A percentile compares a stretch with the other conserved stretches of the same genome.
phyloP scores from a whole-genome alignment of 345 rosid genomes.

The Boechera divaricarpa region DNA sequence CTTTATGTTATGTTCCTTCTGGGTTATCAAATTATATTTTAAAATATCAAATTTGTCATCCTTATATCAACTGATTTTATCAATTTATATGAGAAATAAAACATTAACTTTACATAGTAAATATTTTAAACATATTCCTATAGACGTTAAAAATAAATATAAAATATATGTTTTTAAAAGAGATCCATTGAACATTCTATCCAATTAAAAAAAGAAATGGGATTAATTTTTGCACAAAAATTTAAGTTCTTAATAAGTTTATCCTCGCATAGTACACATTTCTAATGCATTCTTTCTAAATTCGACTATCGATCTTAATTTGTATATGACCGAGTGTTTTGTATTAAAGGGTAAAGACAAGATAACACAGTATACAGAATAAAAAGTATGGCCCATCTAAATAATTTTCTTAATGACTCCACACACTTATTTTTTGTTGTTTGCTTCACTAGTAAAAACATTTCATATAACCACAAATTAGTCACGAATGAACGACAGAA shows the following conservation, averaged over 20 bases:
- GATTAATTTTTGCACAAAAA: too few relatives aligned
- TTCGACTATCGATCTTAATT: background rate
- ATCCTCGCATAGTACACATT: background rate
- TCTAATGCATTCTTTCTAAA: background rate
- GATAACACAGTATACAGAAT: background rate
- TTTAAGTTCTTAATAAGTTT: background rate
- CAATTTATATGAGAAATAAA: too few relatives aligned
- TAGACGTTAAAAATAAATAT: too few relatives aligned
- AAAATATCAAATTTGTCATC: background rate
- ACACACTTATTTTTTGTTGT: background rate
- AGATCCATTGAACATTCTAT: too few relatives aligned
- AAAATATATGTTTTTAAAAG: too few relatives aligned
- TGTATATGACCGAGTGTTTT: background rate
- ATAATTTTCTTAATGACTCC: background rate
- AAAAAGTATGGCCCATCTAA: too few relatives aligned
- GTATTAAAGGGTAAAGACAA: conserved; percentile 25
- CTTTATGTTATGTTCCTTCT: background rate
- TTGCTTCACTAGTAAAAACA: background rate
- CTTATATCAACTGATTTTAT: background rate
- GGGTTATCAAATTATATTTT: background rate
- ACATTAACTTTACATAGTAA: background rate
- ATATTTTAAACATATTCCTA: too few relatives aligned
- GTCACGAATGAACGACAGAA: too few relatives aligned
- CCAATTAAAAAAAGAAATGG: too few relatives aligned
- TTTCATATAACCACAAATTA: too few relatives aligned